These are phyloP conservation scores for Fusarium avenaceum DNA, from an alignment of 2,329 filamentous ascomycete species.

Conservation along the genomic window DNA sequence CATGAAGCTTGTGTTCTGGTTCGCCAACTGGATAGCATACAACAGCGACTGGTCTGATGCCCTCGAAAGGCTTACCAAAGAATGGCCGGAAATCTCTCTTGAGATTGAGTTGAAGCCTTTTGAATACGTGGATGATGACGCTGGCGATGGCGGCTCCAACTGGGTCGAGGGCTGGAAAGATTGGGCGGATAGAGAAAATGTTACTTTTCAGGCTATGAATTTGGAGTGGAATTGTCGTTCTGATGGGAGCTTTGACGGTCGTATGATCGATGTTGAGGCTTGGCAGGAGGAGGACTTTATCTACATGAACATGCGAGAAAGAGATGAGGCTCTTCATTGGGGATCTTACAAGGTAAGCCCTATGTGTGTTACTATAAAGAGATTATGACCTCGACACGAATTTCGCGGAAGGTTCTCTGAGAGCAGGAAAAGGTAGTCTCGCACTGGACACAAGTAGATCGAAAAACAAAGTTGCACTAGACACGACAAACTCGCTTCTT, in stretches of 20 bases:
- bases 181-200: not conserved
- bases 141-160: not conserved
- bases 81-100: not conserved
- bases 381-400: not conserved
- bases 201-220: not conserved
- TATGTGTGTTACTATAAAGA: not conserved
- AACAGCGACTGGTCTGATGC: not conserved
- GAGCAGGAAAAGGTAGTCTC: too few relatives aligned
- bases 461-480: not conserved
- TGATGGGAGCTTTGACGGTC: not conserved
- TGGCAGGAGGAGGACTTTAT: not conserved
- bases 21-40: not conserved
- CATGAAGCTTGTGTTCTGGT: constrained; percentile 2
- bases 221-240: not conserved
- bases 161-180: not conserved
- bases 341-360: not conserved
- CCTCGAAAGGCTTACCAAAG: not conserved
- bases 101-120: not conserved
- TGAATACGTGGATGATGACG: not conserved
- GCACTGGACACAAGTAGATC: not conserved
- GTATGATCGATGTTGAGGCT: accelerated
- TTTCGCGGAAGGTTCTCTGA: too few relatives aligned
- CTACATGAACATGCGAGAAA: not conserved
- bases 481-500: too few relatives aligned
- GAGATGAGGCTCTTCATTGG: not conserved